These are phyloP conservation scores for Chaetomidium leptoderma DNA, from an alignment of 495 filamentous ascomycete genomes.

Conservation along the genomic window DNA sequence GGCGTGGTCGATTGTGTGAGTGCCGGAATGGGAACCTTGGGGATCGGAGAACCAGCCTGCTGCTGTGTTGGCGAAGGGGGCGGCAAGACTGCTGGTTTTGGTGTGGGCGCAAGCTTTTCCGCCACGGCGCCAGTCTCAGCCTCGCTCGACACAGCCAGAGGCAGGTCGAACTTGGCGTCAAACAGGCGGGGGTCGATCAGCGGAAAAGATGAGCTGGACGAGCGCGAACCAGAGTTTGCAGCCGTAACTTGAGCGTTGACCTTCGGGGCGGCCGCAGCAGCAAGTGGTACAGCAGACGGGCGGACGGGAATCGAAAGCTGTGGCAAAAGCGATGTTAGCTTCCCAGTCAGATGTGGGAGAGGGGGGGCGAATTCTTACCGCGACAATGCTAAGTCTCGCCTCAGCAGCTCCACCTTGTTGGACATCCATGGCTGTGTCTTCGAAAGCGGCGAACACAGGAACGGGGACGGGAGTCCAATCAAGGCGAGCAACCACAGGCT, in stretches of 20 bases:
- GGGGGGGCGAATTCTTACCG: no score
- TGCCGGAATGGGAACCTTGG: no score
- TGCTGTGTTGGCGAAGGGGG: no score
- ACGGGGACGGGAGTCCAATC: background rate
- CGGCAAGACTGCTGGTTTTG: no score
- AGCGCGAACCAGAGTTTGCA: background rate
- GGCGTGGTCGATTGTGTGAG: no score
- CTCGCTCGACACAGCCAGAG: no score
- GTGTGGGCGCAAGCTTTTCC: no score
- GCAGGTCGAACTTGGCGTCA: background rate
- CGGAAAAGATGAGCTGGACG: background rate
- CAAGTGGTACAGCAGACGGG: background rate
- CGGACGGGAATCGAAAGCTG: background rate
- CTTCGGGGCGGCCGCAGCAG: background rate
- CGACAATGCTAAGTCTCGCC: background rate
- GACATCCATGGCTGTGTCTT: background rate
- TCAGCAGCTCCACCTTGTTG: background rate
- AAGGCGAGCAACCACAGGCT: no score
- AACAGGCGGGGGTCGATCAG: background rate
- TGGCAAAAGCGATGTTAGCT: background rate
- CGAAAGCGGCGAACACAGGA: background rate
- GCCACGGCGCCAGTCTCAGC: no score
- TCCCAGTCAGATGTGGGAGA: no score
- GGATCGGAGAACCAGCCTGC: no score
- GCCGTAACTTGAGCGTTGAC: background rate